phyloP scores from a whole-genome alignment of 2,329 filamentous ascomycete species.

The Nigrograna mackinnonii region DNA sequence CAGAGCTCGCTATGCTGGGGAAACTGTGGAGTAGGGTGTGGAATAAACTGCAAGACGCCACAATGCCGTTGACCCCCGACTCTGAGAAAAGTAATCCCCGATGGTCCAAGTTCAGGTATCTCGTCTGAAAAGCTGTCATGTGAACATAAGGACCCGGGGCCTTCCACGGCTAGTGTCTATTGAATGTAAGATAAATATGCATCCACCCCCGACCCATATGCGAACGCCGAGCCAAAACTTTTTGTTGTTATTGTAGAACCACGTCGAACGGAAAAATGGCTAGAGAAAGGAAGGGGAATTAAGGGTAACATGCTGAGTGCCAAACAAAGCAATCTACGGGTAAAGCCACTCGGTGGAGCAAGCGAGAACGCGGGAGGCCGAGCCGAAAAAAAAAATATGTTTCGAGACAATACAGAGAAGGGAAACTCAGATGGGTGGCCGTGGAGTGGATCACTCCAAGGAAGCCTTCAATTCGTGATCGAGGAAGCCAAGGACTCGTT shows the following conservation, averaged over 20 bases:
- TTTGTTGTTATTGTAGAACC: no score
- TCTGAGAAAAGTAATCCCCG: slow-evolving; percentile 16
- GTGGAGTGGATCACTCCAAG: slow-evolving; percentile 43
- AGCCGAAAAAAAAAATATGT: no score
- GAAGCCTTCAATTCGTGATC: slow-evolving; percentile 55
- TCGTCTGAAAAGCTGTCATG: slow-evolving; percentile 25
- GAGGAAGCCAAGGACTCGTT: slow-evolving; percentile 58
- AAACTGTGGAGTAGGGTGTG: slow-evolving; percentile 17
- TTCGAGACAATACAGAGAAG: no score
- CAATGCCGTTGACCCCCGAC: slow-evolving; percentile 25
- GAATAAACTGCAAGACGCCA: slow-evolving; percentile 30
- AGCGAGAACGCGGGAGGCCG: no score
- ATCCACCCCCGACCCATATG: slow-evolving; percentile 22
- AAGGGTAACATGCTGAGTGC: no score
- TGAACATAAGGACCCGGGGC: slow-evolving; percentile 24
- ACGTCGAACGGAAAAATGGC: no score
- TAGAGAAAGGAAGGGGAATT: no score
- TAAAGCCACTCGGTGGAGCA: no score
- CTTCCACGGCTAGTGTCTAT: slow-evolving; percentile 23
- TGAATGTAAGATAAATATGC: slow-evolving; percentile 22
- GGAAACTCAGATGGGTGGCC: no score
- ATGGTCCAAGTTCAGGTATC: slow-evolving; percentile 26
- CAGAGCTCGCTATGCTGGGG: slow-evolving; percentile 30
- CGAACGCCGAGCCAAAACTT: slow-evolving; percentile 36
- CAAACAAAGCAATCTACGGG: no score